Conservation (phyloP, 2,329 filamentous ascomycete species). For the Xylaria sp. region DNA sequence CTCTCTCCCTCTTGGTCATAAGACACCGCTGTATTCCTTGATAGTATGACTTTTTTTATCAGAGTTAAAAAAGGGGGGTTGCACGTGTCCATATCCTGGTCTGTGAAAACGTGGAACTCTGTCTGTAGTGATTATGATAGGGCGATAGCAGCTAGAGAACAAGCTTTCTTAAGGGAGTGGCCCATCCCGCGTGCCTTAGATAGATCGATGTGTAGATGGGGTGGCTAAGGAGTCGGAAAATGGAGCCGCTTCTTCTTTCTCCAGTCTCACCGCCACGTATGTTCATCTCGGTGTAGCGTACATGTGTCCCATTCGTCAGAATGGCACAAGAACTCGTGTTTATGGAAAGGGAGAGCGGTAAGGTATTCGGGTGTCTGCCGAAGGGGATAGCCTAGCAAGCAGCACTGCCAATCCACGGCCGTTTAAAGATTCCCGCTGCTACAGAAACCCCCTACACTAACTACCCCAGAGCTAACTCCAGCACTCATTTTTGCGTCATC, state of each 20-base stretch:
- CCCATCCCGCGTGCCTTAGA: background rate
- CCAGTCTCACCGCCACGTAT: constrained; percentile 5
- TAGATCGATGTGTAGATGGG: background rate
- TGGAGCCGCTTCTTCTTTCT: background rate
- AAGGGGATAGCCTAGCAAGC: background rate
- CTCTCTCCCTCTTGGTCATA: background rate
- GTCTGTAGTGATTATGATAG: background rate
- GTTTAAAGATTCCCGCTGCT: background rate
- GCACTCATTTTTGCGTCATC: background rate
- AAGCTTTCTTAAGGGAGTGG: background rate
- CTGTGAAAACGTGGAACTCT: background rate
- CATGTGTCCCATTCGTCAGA: background rate
- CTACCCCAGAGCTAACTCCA: background rate
- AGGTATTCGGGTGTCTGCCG: background rate
- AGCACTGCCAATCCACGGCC: background rate
- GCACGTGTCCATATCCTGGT: background rate
- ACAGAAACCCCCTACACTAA: background rate
- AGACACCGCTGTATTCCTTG: background rate
- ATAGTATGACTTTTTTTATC: background rate
- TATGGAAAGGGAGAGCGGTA: background rate
- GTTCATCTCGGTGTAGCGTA: background rate
- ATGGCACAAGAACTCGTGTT: background rate
- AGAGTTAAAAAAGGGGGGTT: no score
- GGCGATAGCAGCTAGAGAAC: background rate
- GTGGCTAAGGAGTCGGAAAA: background rate